These are phyloP conservation scores for Ophiostoma triangulosporum DNA, from an alignment of 2,329 filamentous ascomycete genomes.

Conservation along the genomic window DNA sequence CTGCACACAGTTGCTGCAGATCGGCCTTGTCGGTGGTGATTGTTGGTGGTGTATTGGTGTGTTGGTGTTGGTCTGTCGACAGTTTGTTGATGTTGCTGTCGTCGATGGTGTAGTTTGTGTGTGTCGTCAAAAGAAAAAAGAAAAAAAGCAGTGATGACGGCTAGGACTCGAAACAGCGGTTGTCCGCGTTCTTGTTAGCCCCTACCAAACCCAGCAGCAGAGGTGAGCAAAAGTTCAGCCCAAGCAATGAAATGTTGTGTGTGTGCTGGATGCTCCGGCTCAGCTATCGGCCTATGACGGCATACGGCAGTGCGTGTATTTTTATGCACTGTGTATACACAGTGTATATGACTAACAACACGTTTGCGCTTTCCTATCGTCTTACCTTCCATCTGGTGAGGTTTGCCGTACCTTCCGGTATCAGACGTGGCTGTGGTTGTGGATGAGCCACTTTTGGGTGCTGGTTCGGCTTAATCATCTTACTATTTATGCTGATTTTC, in stretches of 20 bases:
- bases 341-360: too few relatives aligned
- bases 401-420: background rate
- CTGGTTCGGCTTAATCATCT: too few relatives aligned
- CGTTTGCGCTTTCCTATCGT: too few relatives aligned
- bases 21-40: background rate
- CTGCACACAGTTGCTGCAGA: background rate
- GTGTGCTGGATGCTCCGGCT: constrained; percentile 1
- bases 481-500: too few relatives aligned
- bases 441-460: background rate
- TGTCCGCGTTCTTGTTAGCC: background rate
- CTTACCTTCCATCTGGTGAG: background rate
- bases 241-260: background rate
- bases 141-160: background rate
- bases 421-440: background rate
- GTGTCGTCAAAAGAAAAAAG: too few relatives aligned
- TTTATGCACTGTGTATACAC: background rate
- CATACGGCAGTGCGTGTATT: constrained; percentile 2
- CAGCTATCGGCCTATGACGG: constrained; percentile 7
- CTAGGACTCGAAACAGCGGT: background rate
- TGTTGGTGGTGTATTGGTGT: background rate
- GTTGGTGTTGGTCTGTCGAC: background rate
- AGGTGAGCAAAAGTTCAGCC: background rate
- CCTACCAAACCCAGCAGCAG: background rate
- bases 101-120: background rate
- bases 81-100: background rate